phyloP scores from a whole-genome alignment of 805 yeast species.

The Starmerella sp. region DNA sequence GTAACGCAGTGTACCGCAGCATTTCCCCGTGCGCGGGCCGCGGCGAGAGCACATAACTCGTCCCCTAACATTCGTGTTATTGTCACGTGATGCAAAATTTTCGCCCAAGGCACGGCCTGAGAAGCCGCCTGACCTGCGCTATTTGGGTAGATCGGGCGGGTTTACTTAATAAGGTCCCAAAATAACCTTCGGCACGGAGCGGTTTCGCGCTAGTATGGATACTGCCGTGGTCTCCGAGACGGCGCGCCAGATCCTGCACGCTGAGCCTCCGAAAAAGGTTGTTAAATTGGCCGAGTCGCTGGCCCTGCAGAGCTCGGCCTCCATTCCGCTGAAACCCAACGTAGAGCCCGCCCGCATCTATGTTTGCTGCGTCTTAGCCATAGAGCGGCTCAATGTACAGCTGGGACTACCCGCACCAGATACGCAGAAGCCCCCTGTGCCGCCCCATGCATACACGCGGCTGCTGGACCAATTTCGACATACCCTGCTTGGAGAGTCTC shows the following conservation, averaged over 20 bases:
- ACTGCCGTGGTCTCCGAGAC: conserved; percentile 5
- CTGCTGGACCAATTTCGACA: conserved; percentile 16
- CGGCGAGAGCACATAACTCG: too few species aligned
- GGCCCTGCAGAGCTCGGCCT: conserved; percentile 15
- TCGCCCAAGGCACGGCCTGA: too few species aligned
- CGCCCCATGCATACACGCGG: conserved; percentile 15
- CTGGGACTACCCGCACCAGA: conserved; percentile 10
- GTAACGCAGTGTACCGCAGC: too few species aligned
- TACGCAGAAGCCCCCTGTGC: conserved; percentile 18
- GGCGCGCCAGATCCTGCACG: conserved; percentile 3
- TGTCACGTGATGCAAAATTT: too few species aligned
- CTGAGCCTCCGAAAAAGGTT: conserved; percentile 12
- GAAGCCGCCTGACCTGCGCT: too few species aligned
- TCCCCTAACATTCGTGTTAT: too few species aligned
- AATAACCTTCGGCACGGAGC: too few species aligned
- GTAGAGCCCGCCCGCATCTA: conserved; percentile 23
- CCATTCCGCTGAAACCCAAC: conserved; percentile 18
- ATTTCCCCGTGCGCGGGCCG: too few species aligned
- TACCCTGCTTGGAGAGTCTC: not conserved
- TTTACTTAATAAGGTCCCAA: too few species aligned
- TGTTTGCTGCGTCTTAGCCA: conserved; percentile 22
- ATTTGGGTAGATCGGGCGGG: too few species aligned
- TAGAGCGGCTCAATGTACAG: conserved; percentile 11
- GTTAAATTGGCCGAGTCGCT: conserved; percentile 10
- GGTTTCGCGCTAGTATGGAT: conserved; percentile 4